Percentiles rank a stretch among this genome's conserved stretches.
phyloP scores from a whole-genome alignment of 306 rosid species.

The Prunus kanzakura region DNA sequence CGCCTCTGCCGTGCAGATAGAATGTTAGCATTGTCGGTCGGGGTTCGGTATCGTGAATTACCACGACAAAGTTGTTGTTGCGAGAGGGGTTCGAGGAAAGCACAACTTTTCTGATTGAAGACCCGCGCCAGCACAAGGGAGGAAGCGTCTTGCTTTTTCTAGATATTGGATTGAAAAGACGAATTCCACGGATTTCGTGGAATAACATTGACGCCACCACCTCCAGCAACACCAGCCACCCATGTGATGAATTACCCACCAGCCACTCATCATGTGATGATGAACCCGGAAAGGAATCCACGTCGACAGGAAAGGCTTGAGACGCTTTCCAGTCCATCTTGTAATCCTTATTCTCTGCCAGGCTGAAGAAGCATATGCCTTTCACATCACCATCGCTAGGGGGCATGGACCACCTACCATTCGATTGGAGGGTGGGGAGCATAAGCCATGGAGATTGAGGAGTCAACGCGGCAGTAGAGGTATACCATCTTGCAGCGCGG shows the following conservation, averaged over 20 bases:
- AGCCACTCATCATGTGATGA: background rate
- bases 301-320: background rate
- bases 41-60: too few relatives aligned
- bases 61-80: background rate
- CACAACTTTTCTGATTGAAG: background rate
- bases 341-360: background rate
- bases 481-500: background rate
- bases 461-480: background rate
- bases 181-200: too few relatives aligned
- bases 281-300: background rate
- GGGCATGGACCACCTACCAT: background rate
- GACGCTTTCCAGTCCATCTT: background rate
- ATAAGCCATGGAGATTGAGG: slow-evolving; percentile 11
- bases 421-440: background rate
- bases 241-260: too few relatives aligned
- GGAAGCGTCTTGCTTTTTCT: background rate
- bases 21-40: background rate
- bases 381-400: background rate
- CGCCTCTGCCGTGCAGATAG: background rate
- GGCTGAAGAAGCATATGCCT: slow-evolving; percentile 5
- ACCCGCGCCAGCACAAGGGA: background rate
- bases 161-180: background rate
- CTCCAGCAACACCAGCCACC: too few relatives aligned
- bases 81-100: background rate
- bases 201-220: background rate